Conservation (phyloP, 495 filamentous ascomycete species). For the Tuber aestivum region DNA sequence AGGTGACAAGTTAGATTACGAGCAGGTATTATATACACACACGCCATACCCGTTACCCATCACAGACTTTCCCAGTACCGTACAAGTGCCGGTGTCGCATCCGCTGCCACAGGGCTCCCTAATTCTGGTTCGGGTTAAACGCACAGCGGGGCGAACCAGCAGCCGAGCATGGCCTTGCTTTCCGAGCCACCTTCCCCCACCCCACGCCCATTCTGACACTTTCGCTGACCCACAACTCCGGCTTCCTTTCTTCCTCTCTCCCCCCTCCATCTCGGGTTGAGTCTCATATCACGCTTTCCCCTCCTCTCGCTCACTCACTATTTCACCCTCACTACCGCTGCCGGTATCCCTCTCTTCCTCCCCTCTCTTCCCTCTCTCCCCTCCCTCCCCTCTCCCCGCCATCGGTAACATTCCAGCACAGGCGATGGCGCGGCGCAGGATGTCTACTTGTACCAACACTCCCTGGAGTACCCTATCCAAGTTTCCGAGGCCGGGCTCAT, state of each 20-base stretch:
- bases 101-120: neutral
- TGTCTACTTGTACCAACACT: neutral
- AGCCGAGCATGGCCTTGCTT: neutral
- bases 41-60: neutral
- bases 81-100: neutral
- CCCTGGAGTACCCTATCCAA: neutral
- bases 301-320: too few species aligned
- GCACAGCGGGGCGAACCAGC: neutral
- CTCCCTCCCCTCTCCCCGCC: neutral
- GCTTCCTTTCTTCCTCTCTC: neutral
- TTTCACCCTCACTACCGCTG: too few species aligned
- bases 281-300: neutral
- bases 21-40: neutral
- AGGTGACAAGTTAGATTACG: neutral
- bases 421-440: neutral
- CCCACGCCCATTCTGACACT: neutral
- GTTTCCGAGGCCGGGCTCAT: neutral
- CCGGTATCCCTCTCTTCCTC: too few species aligned
- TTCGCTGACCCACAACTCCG: neutral
- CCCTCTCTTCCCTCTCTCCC: neutral
- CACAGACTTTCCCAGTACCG: neutral
- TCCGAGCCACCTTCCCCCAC: neutral
- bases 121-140: neutral
- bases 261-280: neutral
- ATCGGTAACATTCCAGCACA: neutral